These are phyloP conservation scores for Apiospora phragmitis DNA, from an alignment of 2,329 filamentous ascomycete species.

Conservation along the genomic window DNA sequence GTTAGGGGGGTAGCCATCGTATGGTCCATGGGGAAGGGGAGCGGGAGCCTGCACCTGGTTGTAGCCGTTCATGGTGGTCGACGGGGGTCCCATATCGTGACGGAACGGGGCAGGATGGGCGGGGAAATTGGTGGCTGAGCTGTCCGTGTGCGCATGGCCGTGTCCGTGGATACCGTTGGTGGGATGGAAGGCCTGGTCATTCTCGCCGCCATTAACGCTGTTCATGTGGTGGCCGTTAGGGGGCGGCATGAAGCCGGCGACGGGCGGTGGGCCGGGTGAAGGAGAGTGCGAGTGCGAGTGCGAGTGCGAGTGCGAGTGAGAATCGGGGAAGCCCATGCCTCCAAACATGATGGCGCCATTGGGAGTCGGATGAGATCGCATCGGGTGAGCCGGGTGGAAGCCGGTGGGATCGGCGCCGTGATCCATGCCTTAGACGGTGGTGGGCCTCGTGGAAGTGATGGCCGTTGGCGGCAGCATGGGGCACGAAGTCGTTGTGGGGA, in stretches of 20 bases:
- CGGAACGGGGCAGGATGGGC: constrained; percentile 26
- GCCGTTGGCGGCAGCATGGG: constrained; percentile 22
- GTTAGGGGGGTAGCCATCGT: constrained; percentile 35
- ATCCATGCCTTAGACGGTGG: neutral
- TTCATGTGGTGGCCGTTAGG: constrained; percentile 22
- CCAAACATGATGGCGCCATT: constrained; percentile 57
- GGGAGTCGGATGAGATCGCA: constrained; percentile 43
- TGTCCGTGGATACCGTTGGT: constrained; percentile 20
- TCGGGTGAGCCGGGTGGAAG: constrained; percentile 25
- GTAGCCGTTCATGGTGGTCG: constrained; percentile 26
- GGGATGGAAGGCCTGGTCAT: constrained; percentile 22
- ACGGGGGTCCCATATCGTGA: constrained; percentile 26
- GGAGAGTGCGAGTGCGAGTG: constrained; percentile 61
- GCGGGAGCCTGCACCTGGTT: constrained; percentile 22
- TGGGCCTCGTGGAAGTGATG: constrained; percentile 10
- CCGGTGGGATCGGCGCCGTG: neutral
- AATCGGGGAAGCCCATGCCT: constrained; percentile 45
- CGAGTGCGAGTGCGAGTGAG: too few species aligned
- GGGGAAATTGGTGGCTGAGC: constrained; percentile 26
- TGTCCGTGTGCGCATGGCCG: constrained; percentile 28
- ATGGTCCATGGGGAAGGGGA: constrained; percentile 27
- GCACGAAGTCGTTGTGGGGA: constrained; percentile 20
- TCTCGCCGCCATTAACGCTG: constrained; percentile 28
- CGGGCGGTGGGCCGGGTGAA: constrained; percentile 53
- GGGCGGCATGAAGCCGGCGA: constrained; percentile 48